phyloP scores from a whole-genome alignment of 768 basidiomycete genomes.

The Collybiopsis confluens region DNA sequence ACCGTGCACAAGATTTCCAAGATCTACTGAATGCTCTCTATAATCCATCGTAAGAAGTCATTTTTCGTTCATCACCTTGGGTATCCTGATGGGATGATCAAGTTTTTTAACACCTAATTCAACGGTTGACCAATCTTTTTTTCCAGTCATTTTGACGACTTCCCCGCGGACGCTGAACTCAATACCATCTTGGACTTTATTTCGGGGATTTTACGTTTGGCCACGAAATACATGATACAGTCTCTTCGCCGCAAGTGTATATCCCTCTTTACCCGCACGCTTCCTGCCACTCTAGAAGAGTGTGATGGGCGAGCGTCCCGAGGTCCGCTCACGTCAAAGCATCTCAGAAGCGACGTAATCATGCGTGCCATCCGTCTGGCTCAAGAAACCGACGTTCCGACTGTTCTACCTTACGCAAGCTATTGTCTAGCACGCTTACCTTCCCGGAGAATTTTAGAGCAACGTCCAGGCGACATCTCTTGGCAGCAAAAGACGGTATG shows the following conservation, averaged over 20 bases:
- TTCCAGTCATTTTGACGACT: constrained; percentile 36
- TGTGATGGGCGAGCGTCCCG: constrained; percentile 26
- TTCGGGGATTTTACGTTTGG: constrained; percentile 54
- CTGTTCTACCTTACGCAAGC: constrained; percentile 43
- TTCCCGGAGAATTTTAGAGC: constrained; percentile 32
- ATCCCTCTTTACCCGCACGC: constrained; percentile 35
- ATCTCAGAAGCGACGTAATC: constrained; percentile 34
- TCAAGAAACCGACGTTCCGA: constrained; percentile 31
- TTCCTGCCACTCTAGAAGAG: constrained; percentile 35
- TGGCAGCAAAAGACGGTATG: constrained; percentile 36
- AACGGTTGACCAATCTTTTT: no score
- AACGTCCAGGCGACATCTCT: constrained; percentile 29
- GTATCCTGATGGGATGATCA: no score
- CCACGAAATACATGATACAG: constrained; percentile 57
- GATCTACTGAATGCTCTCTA: constrained; percentile 51
- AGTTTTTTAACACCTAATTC: no score
- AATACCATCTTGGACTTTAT: constrained; percentile 42
- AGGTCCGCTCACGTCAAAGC: constrained; percentile 15
- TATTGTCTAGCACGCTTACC: constrained; percentile 45
- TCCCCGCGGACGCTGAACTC: constrained; percentile 31
- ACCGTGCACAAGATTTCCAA: constrained; percentile 41
- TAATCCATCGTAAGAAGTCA: constrained; percentile 41
- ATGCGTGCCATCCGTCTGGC: constrained; percentile 44
- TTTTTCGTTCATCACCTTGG: no score
- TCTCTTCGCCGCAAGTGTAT: constrained; percentile 51